Base-by-base conservation (phyloP, 2,329 filamentous ascomycete genomes). In the Apiospora arundinis region DNA sequence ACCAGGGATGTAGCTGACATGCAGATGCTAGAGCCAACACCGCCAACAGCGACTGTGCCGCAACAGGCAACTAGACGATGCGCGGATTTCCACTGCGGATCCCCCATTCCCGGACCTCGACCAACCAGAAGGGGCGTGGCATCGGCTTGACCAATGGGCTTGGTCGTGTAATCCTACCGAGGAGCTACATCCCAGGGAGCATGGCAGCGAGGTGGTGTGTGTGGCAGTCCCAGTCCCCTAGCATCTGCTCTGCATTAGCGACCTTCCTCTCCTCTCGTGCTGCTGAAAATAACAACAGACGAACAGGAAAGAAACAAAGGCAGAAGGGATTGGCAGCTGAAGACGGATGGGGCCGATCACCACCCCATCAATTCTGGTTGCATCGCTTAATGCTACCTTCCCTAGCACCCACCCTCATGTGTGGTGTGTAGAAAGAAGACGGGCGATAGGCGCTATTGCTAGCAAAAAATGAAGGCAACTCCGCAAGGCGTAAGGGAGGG, bases 11-110 rank as follows among this genome's bases (percentile, higher is more conserved):
- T 3, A 63, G 56, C 56, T 63, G 56, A 63, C 56, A 63, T 63
- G 56, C 56, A 63, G 56, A 8, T 40, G 42, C 56, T 63, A 63
- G 56, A n/a, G 32, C 56, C 56, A 63, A 63, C 56, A 63, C 56
- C 11, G 52, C 52, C 56, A 63, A 32, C 56, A 60, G 52, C 28
- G 28, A 32, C 52, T 60, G 32, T 37, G 25, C 52, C 52, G 52
- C 52, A 60, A 60, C 52, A 60, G 52, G 52, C 32, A 18, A 37
- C 16, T 32, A 21, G 28, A n/a, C 52, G 52, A 60, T 60, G 42
- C 14, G 32, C 28, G 52, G 52, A 11, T 37, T 18, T 7, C 52
- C 52, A 60, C 52, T 37, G 28, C 32, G 52, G 52, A 60, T 14
- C 56, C 18, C 21, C 28, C 32, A 63, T n/a, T 40, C 18, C 18